These are phyloP conservation scores for Colletotrichum zoysiae DNA, from an alignment of 2,329 filamentous ascomycete species.

Conservation along the genomic window DNA sequence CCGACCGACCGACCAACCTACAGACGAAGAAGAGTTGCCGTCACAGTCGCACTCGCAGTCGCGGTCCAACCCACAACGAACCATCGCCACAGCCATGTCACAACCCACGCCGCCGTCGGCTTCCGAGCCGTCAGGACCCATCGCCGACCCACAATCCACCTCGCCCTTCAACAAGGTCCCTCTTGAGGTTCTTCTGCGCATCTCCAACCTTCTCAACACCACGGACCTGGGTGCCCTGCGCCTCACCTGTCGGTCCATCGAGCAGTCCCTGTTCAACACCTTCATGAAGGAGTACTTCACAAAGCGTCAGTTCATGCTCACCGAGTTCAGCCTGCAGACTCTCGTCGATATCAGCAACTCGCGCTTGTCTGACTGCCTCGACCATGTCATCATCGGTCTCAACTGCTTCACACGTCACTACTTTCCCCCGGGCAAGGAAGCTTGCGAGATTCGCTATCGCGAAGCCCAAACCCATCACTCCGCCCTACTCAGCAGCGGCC, in stretches of 20 bases:
- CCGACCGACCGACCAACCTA: neutral
- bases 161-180: slow-evolving; percentile 58
- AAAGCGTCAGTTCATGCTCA: slow-evolving; percentile 75
- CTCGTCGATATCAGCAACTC: slow-evolving; percentile 66
- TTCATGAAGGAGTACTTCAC: slow-evolving; percentile 75
- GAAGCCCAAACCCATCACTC: slow-evolving; percentile 44
- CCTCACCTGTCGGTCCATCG: slow-evolving; percentile 65
- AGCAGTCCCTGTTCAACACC: slow-evolving; percentile 64
- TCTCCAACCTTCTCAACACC: slow-evolving; percentile 67
- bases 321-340: slow-evolving; percentile 66
- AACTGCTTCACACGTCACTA: slow-evolving; percentile 47
- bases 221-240: slow-evolving; percentile 68
- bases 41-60: neutral
- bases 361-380: slow-evolving; percentile 55
- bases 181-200: slow-evolving; percentile 69
- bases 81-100: slow-evolving; percentile 9
- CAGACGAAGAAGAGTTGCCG: neutral
- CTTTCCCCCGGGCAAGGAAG: slow-evolving; percentile 33
- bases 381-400: slow-evolving; percentile 63
- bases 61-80: neutral
- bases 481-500: slow-evolving; percentile 57
- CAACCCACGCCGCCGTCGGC: slow-evolving; percentile 15
- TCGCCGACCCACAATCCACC: slow-evolving; percentile 6
- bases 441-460: slow-evolving; percentile 38
- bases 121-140: neutral